phyloP scores from a whole-genome alignment of 2,329 filamentous ascomycete genomes.

The Corynespora cassiicola region DNA sequence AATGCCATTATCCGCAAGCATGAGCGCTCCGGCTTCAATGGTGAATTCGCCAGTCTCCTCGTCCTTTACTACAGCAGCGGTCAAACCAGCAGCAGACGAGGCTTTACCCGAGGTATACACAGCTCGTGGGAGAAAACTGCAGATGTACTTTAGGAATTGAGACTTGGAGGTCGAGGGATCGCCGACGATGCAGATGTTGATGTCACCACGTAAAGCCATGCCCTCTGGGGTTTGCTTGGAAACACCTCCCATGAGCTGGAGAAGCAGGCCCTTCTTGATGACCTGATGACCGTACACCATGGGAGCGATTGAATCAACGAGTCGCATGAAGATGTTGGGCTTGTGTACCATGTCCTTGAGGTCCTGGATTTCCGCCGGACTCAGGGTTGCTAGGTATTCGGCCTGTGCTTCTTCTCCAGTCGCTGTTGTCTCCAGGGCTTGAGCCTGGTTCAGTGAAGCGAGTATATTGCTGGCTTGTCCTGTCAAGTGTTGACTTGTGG shows the following conservation, averaged over 20 bases:
- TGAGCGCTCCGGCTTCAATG: slow-evolving; percentile 95
- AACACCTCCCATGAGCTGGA: slow-evolving; percentile 96
- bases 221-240: slow-evolving; percentile 90
- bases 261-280: slow-evolving; percentile 93
- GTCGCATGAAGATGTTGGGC: slow-evolving; percentile 89
- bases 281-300: slow-evolving; percentile 98
- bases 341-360: slow-evolving; percentile 92
- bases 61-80: slow-evolving; percentile 95
- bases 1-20: slow-evolving; percentile 96
- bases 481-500: slow-evolving; percentile 70
- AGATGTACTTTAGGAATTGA: slow-evolving; percentile 97
- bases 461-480: slow-evolving; percentile 85
- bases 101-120: slow-evolving; percentile 98
- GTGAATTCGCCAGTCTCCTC: slow-evolving; percentile 99
- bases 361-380: slow-evolving; percentile 86
- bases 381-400: slow-evolving; percentile 85
- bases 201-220: slow-evolving; percentile 94
- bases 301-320: slow-evolving; percentile 92
- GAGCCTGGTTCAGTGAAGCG: slow-evolving; percentile 78
- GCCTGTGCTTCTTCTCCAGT: slow-evolving; percentile 86
- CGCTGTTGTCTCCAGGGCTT: slow-evolving; percentile 68
- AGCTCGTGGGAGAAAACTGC: slow-evolving; percentile 92
- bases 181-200: slow-evolving; percentile 98
- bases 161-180: slow-evolving; percentile 98
- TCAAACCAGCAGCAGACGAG: slow-evolving; percentile 95